These are phyloP conservation scores for Hypoxylon sp. DNA, from an alignment of 2,329 filamentous ascomycete species.

Conservation along the genomic window DNA sequence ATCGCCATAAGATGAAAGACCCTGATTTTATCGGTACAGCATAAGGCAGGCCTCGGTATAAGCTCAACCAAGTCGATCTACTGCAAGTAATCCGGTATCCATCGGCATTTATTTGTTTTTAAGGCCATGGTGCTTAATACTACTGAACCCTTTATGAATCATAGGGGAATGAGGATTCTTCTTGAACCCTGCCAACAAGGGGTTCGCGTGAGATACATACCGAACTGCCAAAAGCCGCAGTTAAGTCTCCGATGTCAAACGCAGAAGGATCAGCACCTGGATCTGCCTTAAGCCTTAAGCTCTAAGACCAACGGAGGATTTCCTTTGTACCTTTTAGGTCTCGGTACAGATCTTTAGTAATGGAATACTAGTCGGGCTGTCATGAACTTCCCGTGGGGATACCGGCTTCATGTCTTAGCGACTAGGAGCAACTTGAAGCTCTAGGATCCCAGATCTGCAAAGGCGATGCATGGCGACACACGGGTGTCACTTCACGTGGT, in stretches of 20 bases:
- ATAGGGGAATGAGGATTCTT: conserved; percentile 19
- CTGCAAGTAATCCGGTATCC: conserved; percentile 35
- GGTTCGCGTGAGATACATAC: conserved; percentile 15
- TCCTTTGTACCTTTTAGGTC: background rate
- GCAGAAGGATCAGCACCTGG: conserved; percentile 28
- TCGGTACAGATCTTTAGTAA: background rate
- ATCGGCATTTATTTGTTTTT: conserved; percentile 32
- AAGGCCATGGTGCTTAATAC: conserved; percentile 5
- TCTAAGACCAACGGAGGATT: conserved; percentile 14
- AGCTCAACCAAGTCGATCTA: conserved; percentile 6
- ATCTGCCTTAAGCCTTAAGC: conserved; percentile 15
- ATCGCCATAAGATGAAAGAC: conserved; percentile 25
- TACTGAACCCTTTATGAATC: conserved; percentile 4
- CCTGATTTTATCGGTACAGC: conserved; percentile 3
- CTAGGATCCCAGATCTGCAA: conserved; percentile 10
- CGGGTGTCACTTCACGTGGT: conserved; percentile 22
- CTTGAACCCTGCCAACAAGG: conserved; percentile 24
- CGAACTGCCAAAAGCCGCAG: conserved; percentile 27
- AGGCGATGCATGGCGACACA: conserved; percentile 19
- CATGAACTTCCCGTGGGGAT: conserved; percentile 3
- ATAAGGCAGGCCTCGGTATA: conserved; percentile 19
- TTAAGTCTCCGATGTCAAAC: conserved; percentile 30
- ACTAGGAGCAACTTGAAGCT: conserved; percentile 8
- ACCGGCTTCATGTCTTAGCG: conserved; percentile 6
- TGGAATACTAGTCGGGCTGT: background rate